A percentile compares a stretch with the other conserved stretches of the same genome.
Conservation (phyloP, 345 rosid species). For the Eucalyptus urophylla region DNA sequence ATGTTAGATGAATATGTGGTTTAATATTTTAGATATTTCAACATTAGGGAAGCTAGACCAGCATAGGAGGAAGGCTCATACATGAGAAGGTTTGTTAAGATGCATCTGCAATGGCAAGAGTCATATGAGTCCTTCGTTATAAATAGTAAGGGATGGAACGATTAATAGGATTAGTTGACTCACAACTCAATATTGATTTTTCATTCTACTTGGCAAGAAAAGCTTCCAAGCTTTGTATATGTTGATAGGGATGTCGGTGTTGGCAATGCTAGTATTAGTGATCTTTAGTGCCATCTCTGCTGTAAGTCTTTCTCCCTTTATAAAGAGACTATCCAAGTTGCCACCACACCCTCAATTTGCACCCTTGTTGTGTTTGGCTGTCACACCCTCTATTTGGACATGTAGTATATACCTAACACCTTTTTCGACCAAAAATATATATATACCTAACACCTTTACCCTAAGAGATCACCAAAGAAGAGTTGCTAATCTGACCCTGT, state of each 20-base stretch:
- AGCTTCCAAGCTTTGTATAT: background rate
- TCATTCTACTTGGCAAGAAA: background rate
- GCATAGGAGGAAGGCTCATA: background rate
- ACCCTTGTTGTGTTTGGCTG: background rate
- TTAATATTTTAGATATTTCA: background rate
- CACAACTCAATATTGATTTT: background rate
- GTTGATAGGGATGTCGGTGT: background rate
- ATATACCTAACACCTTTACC: background rate
- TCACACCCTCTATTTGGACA: background rate
- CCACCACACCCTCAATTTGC: background rate
- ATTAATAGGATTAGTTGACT: background rate
- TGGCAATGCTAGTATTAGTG: background rate
- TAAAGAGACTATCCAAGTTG: background rate
- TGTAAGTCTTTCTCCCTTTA: background rate
- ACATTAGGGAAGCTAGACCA: background rate
- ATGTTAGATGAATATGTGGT: background rate
- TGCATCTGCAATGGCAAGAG: background rate
- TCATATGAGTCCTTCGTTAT: background rate
- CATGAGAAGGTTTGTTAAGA: background rate
- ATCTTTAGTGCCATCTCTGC: background rate
- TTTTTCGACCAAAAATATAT: too few species aligned
- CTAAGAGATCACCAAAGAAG: background rate
- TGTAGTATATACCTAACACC: background rate
- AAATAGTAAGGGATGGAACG: background rate
- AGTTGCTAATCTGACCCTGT: background rate